phyloP scores from a whole-genome alignment of 2,329 filamentous ascomycete species.

The Gremmenia infestans region DNA sequence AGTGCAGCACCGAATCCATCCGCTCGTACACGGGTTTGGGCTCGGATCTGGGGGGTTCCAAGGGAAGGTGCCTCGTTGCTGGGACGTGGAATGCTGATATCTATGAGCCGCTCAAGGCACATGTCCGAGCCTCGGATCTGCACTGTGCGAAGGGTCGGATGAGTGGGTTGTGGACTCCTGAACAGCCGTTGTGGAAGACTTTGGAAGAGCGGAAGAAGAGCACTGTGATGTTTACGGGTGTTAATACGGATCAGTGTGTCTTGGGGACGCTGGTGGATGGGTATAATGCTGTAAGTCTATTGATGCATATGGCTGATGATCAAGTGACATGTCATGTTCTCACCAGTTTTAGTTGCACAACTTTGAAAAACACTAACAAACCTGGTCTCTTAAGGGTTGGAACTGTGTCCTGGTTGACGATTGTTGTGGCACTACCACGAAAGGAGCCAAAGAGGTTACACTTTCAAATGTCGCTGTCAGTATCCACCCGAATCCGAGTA shows the following conservation, averaged over 20 bases:
- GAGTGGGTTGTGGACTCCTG: conserved; percentile 48
- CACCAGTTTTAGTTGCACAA: too few relatives aligned
- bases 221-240: conserved; percentile 52
- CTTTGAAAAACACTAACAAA: background rate
- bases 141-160: conserved; percentile 54
- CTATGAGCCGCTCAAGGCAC: conserved; percentile 40
- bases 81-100: conserved; percentile 53
- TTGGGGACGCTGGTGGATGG: conserved; percentile 51
- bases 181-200: conserved; percentile 39
- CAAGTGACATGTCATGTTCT: too few relatives aligned
- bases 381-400: background rate
- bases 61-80: conserved; percentile 44
- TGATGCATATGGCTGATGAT: conserved; percentile 18
- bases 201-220: conserved; percentile 36
- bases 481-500: conserved; percentile 8
- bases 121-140: conserved; percentile 40
- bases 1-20: conserved; percentile 9
- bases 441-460: conserved; percentile 33
- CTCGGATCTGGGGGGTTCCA: conserved; percentile 40
- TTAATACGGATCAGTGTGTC: conserved; percentile 60
- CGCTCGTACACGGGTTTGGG: conserved; percentile 38
- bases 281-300: conserved; percentile 49
- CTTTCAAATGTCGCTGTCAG: conserved; percentile 35
- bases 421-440: conserved; percentile 47
- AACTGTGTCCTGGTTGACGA: conserved; percentile 48